Evolutionary conservation across 306 rosid species (phyloP), one percentile per base, ranked within the genome.

Genomic region (Medicago ruthenica): DNA sequence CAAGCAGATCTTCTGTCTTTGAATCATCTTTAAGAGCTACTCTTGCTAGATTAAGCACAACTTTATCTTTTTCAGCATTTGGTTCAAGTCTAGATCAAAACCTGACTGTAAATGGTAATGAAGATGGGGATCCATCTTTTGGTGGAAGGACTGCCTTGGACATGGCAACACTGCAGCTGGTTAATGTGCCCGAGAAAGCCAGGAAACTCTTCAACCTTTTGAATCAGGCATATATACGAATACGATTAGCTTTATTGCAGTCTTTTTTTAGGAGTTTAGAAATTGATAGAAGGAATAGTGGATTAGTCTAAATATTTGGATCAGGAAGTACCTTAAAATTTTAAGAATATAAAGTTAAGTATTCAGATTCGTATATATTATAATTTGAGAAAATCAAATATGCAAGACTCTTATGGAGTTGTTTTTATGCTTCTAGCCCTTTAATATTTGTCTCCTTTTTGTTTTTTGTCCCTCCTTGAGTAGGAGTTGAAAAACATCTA

Each of bases 131-230:
- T 60, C 67, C 67, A 8, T 83, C 87, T 83, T 76, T 88, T 76
- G 93, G 90, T 31, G 99, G 99, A 83, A 88, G 97, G 89, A 94
- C 99, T 84, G 92, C 92, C 80, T 81, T 96, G 85, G 99, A 96
- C 87, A 86, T 89, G 87, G 97, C 96, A 54, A 85, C 97, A 76
- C 79, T 92, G 64, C 89, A 92, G 79, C 91, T 90, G 81, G 86
- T 96, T 62, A 95, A 90, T 77, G 89, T 86, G 83, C 99, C 98
- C 0, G 89, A 88, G 78, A 96, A 96, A 87, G 97, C 98, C 60
- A 85, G 85, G 71, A 96, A 92, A 79, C 99, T 96, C 85, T 89
- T 89, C 70, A 96, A 76, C 89, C 97, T 96, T 75, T 77, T 92
- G 80, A 91, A 78, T 88, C 99, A 96, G 99, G 98, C 89, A 71